Evolutionary conservation across 177 flowering plant species (phyloP).

Genomic region (Telopea speciosissima): DNA sequence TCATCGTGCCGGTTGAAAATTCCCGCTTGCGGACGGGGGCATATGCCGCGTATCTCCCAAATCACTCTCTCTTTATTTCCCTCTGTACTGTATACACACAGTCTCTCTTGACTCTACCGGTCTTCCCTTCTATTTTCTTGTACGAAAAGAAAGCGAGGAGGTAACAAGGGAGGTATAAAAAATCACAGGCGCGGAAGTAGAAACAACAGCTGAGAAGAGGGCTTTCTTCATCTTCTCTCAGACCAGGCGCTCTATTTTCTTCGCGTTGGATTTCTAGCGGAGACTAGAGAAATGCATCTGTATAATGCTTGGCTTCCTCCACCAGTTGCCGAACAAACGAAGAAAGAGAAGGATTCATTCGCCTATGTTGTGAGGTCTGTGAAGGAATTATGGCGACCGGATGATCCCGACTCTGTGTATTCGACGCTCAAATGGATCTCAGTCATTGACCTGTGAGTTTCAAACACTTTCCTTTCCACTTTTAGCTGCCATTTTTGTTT

Average conservation of each 20-base stretch:
- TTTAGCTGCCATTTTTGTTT: background rate
- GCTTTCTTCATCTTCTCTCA: background rate
- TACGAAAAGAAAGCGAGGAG: conserved; percentile 1
- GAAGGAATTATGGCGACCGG: conserved; percentile 42
- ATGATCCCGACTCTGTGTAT: conserved; percentile 81
- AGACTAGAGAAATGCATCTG: conserved; percentile 59
- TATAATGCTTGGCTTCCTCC: conserved; percentile 99
- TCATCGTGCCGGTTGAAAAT: background rate
- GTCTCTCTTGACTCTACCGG: no score
- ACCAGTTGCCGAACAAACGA: conserved; percentile 71
- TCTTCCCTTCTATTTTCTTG: conserved; percentile 2
- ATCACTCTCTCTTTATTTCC: background rate
- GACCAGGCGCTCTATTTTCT: background rate
- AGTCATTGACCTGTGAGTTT: conserved; percentile 77
- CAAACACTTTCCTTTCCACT: background rate
- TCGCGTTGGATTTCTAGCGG: background rate
- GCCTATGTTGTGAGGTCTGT: conserved; percentile 53
- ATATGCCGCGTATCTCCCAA: no score
- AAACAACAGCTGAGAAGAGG: background rate
- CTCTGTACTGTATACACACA: no score
- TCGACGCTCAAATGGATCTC: conserved; percentile 85
- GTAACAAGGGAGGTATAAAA: background rate
- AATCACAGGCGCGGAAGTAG: background rate
- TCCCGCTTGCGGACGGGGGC: no score
- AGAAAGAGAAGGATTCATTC: conserved; percentile 71